Evolutionary conservation across 2,329 filamentous ascomycete genomes (phyloP).

Genomic region (Nigrograna mackinnonii): DNA sequence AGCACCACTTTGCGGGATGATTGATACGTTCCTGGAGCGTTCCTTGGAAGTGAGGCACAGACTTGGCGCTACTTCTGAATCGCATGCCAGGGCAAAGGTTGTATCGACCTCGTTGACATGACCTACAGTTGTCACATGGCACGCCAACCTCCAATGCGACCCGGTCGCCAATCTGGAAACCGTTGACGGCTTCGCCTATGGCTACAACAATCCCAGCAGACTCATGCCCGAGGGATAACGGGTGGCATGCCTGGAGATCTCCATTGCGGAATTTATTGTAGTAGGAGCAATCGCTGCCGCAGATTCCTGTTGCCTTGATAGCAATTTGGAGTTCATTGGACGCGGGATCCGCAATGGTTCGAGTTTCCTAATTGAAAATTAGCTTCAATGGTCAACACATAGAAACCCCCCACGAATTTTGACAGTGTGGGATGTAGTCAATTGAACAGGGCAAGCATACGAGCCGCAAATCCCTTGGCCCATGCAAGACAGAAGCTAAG

Average conservation of each 20-base stretch:
- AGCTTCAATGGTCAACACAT: constrained; percentile 23
- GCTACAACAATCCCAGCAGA: constrained; percentile 44
- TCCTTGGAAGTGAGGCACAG: constrained; percentile 47
- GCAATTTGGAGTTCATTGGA: constrained; percentile 66
- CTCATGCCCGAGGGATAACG: constrained; percentile 60
- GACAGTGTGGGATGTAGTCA: constrained; percentile 34
- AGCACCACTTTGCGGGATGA: constrained; percentile 48
- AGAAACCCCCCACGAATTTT: constrained; percentile 35
- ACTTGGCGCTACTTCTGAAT: constrained; percentile 48
- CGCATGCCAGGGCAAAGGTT: constrained; percentile 47
- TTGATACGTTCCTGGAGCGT: constrained; percentile 49
- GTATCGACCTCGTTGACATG: constrained; percentile 46
- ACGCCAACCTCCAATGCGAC: constrained; percentile 47
- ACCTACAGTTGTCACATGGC: constrained; percentile 45
- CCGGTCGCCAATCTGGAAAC: constrained; percentile 44
- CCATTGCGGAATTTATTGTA: constrained; percentile 75
- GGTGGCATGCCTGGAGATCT: constrained; percentile 67
- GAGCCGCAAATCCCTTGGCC: constrained; percentile 46
- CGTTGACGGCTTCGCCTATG: constrained; percentile 39
- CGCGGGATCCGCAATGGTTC: constrained; percentile 57
- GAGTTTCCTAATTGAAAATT: constrained; percentile 54
- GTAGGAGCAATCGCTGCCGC: constrained; percentile 71
- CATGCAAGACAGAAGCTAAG: constrained; percentile 46
- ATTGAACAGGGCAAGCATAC: constrained; percentile 40
- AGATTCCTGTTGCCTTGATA: constrained; percentile 69